A percentile compares a stretch with the other conserved stretches of the same genome.
These are phyloP conservation scores for Pseudogymnoascus sp. DNA, from an alignment of 2,329 filamentous ascomycete species.

Conservation along the genomic window DNA sequence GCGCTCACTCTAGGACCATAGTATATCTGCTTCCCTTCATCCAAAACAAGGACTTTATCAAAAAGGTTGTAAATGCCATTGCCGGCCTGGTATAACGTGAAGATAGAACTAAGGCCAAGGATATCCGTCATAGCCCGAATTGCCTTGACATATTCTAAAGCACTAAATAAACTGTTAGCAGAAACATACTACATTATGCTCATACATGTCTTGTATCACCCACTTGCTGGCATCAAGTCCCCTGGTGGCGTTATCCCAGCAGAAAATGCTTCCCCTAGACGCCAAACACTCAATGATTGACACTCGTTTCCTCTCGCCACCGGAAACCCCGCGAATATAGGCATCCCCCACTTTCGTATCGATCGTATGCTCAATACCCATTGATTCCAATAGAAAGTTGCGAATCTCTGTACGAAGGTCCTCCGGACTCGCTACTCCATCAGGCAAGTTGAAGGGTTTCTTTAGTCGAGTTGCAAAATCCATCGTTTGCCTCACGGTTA, in stretches of 20 bases:
- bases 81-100: slow-evolving; percentile 61
- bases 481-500: slow-evolving; percentile 44
- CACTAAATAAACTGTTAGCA: slow-evolving; percentile 53
- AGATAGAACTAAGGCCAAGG: slow-evolving; percentile 49
- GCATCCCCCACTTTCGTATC: slow-evolving; percentile 49
- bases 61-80: slow-evolving; percentile 63
- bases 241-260: slow-evolving; percentile 60
- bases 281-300: slow-evolving; percentile 43
- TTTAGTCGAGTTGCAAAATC: slow-evolving; percentile 50
- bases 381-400: slow-evolving; percentile 32
- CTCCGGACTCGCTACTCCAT: slow-evolving; percentile 29
- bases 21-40: slow-evolving; percentile 57
- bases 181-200: slow-evolving; percentile 58
- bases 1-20: slow-evolving; percentile 53
- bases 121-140: slow-evolving; percentile 58
- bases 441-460: slow-evolving; percentile 46
- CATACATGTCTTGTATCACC: slow-evolving; percentile 32
- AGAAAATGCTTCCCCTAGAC: slow-evolving; percentile 38
- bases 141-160: slow-evolving; percentile 51
- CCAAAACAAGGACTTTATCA: slow-evolving; percentile 61
- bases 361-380: slow-evolving; percentile 44
- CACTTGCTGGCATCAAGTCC: slow-evolving; percentile 53
- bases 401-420: slow-evolving; percentile 45
- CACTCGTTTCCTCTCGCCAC: slow-evolving; percentile 54
- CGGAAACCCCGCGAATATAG: slow-evolving; percentile 52